Evolutionary conservation across 2,329 filamentous ascomycete genomes (phyloP).

Genomic region (Fusarium foetens): DNA sequence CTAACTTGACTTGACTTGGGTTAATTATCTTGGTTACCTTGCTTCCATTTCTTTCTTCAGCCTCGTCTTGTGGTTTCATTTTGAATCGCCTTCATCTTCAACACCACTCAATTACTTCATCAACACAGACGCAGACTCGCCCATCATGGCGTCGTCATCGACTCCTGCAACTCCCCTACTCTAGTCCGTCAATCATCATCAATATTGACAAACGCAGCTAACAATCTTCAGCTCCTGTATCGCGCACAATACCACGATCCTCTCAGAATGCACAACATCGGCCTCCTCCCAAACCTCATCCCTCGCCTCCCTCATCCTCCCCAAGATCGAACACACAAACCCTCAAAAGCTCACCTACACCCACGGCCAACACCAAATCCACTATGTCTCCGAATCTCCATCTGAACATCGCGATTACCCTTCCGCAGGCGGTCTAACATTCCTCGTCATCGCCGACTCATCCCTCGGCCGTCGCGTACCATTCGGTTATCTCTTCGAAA

Average conservation of each 20-base stretch:
- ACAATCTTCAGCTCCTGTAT: slow-evolving; percentile 79
- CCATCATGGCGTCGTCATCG: slow-evolving; percentile 76
- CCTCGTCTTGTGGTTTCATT: neutral
- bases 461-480: slow-evolving; percentile 87
- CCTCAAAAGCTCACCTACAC: slow-evolving; percentile 94
- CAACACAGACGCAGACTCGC: neutral
- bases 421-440: slow-evolving; percentile 85
- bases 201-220: neutral
- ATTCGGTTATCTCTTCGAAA: slow-evolving; percentile 91
- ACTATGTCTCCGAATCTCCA: slow-evolving; percentile 90
- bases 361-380: slow-evolving; percentile 90
- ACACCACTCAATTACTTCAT: neutral
- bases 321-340: slow-evolving; percentile 85
- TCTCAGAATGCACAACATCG: slow-evolving; percentile 90
- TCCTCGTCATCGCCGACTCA: slow-evolving; percentile 86
- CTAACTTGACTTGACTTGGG: neutral
- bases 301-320: slow-evolving; percentile 92
- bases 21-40: neutral
- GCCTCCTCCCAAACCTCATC: slow-evolving; percentile 85
- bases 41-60: slow-evolving; percentile 5
- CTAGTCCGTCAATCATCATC: slow-evolving; percentile 65
- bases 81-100: neutral
- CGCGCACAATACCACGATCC: slow-evolving; percentile 91
- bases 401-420: slow-evolving; percentile 68
- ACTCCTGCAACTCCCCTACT: slow-evolving; percentile 74